Evolutionary conservation across 2,329 filamentous ascomycete species (phyloP).

Genomic region (Cladosporium halotolerans): DNA sequence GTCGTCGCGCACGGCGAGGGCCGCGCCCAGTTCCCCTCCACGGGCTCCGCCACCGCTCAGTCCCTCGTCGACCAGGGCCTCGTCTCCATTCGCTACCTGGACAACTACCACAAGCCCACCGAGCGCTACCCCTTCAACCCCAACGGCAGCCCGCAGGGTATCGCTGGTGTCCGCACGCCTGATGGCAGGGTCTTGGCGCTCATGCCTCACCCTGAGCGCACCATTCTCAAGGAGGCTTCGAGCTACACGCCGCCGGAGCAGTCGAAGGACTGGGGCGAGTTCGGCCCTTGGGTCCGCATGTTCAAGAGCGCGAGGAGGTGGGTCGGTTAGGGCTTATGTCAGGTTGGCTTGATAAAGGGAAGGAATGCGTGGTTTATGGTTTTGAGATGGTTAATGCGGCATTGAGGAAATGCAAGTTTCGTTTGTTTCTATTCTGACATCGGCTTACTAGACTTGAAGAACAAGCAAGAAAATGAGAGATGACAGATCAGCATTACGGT

Average conservation of each 20-base stretch:
- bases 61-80: slow-evolving; percentile 59
- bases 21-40: slow-evolving; percentile 56
- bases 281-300: slow-evolving; percentile 77
- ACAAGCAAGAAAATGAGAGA: too few species aligned
- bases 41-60: slow-evolving; percentile 39
- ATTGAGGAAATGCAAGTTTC: too few species aligned
- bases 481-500: too few species aligned
- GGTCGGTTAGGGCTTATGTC: slow-evolving; percentile 53
- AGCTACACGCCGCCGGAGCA: slow-evolving; percentile 67
- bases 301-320: slow-evolving; percentile 84
- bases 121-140: slow-evolving; percentile 84
- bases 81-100: slow-evolving; percentile 74
- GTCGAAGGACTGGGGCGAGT: slow-evolving; percentile 65
- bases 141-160: slow-evolving; percentile 75
- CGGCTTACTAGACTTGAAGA: too few species aligned
- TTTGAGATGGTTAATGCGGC: too few species aligned
- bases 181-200: slow-evolving; percentile 79
- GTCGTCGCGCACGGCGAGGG: slow-evolving; percentile 89
- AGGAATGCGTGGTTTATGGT: too few species aligned
- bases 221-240: slow-evolving; percentile 69
- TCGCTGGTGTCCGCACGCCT: slow-evolving; percentile 69
- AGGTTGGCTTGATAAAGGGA: not conserved
- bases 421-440: too few species aligned
- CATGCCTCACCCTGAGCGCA: slow-evolving; percentile 94
- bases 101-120: slow-evolving; percentile 70